Percentiles rank a stretch among this genome's conserved stretches.
Conservation (phyloP, 345 rosid genomes). For the Hibiscus trionum region DNA sequence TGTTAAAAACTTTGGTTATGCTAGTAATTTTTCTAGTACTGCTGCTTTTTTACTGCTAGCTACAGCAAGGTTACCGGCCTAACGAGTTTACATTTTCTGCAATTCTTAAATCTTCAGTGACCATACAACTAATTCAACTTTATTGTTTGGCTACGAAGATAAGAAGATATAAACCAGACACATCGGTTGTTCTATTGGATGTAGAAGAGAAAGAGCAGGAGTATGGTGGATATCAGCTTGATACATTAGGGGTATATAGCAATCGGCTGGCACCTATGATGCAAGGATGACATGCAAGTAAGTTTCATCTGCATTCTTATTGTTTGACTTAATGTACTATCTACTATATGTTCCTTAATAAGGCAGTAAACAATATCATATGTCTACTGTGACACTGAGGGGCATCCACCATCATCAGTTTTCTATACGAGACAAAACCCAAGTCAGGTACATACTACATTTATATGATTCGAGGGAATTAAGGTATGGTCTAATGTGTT, state of each 20-base stretch:
- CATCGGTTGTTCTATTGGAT: conserved; percentile 18
- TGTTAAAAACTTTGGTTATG: conserved; percentile 32
- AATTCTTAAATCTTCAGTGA: conserved; percentile 35
- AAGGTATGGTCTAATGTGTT: no score
- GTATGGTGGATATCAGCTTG: background rate
- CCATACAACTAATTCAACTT: conserved; percentile 45
- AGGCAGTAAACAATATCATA: background rate
- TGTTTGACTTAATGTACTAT: background rate
- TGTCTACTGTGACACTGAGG: no score
- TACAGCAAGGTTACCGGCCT: conserved; percentile 47
- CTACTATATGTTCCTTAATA: background rate
- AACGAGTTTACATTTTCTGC: conserved; percentile 70
- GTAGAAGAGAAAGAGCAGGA: conserved; percentile 51
- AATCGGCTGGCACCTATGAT: conserved; percentile 14
- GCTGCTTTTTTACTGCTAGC: conserved; percentile 37
- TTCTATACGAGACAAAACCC: no score
- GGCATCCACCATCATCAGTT: no score
- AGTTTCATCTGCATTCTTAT: conserved; percentile 20
- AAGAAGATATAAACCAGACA: conserved; percentile 34
- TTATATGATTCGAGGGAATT: no score
- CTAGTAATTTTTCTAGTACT: conserved; percentile 28
- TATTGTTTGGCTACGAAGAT: conserved; percentile 54
- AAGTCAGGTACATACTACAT: no score
- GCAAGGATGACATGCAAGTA: conserved; percentile 90
- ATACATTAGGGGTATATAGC: no score